Evolutionary conservation across 768 basidiomycete genomes (phyloP).

Genomic region (Boletus rubescentipes): DNA sequence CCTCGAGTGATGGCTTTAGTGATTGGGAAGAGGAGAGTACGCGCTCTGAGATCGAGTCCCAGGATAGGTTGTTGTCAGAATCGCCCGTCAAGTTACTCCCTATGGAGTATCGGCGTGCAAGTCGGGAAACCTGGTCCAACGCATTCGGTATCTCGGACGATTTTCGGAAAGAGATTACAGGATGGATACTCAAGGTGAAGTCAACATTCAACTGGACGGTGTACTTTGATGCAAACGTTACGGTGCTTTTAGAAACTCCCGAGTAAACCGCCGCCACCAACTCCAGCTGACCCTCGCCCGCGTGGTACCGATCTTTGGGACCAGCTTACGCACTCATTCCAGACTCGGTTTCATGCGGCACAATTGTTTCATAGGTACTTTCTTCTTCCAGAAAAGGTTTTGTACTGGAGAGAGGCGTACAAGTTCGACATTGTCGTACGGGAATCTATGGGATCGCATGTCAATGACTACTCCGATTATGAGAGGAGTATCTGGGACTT

Average conservation of each 20-base stretch:
- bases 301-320: slow-evolving; percentile 39
- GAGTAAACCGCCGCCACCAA: neutral
- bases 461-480: neutral
- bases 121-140: slow-evolving; percentile 14
- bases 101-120: neutral
- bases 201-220: neutral
- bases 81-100: neutral
- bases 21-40: slow-evolving; percentile 21
- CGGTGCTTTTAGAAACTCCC: slow-evolving; percentile 9
- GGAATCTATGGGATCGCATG: neutral
- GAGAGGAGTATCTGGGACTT: slow-evolving; percentile 54
- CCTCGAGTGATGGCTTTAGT: slow-evolving; percentile 10
- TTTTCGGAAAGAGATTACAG: slow-evolving; percentile 35
- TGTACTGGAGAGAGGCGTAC: slow-evolving; percentile 11
- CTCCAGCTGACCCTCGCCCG: neutral
- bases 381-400: slow-evolving; percentile 31
- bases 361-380: slow-evolving; percentile 62
- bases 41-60: slow-evolving; percentile 14
- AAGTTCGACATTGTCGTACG: neutral
- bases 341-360: slow-evolving; percentile 66
- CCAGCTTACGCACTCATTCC: slow-evolving; percentile 51
- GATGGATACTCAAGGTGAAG: slow-evolving; percentile 49
- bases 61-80: slow-evolving; percentile 15
- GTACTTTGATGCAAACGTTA: neutral
- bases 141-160: slow-evolving; percentile 34